Conservation (phyloP, 1,284 basidiomycete species). For the Apiotrichum gamsii region DNA sequence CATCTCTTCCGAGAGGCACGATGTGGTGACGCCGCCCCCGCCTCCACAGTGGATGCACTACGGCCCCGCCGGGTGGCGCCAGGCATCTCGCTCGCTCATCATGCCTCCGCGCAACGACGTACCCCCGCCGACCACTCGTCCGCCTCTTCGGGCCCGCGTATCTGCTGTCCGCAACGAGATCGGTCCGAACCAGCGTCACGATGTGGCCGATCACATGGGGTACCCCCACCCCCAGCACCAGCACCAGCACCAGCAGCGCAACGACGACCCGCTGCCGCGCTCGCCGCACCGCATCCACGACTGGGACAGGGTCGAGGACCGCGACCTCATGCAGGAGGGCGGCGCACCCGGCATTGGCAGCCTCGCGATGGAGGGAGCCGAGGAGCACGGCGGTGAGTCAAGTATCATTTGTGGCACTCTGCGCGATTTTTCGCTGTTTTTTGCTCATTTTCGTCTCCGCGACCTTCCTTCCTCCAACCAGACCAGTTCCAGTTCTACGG, state of each 20-base stretch:
- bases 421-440: neutral
- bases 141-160: too few species aligned
- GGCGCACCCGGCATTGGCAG: slow-evolving; percentile 22
- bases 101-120: too few species aligned
- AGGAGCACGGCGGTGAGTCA: slow-evolving; percentile 17
- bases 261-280: neutral
- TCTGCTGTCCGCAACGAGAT: too few species aligned
- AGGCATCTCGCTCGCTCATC: too few species aligned
- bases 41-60: neutral
- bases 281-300: neutral
- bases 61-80: neutral
- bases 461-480: neutral
- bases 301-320: slow-evolving; percentile 5
- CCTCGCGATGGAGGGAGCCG: slow-evolving; percentile 13
- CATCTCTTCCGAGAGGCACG: slow-evolving; percentile 11
- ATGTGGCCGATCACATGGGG: neutral
- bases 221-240: neutral
- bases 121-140: too few species aligned
- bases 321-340: slow-evolving; percentile 24
- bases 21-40: slow-evolving; percentile 5
- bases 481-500: slow-evolving; percentile 29
- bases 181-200: neutral
- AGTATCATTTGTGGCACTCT: neutral
- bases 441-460: neutral
- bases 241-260: neutral